A percentile compares a stretch with the other conserved stretches of the same genome.
These are phyloP conservation scores for Crithidia mellificae DNA, from an alignment of 208 protist species.

Conservation along the genomic window DNA sequence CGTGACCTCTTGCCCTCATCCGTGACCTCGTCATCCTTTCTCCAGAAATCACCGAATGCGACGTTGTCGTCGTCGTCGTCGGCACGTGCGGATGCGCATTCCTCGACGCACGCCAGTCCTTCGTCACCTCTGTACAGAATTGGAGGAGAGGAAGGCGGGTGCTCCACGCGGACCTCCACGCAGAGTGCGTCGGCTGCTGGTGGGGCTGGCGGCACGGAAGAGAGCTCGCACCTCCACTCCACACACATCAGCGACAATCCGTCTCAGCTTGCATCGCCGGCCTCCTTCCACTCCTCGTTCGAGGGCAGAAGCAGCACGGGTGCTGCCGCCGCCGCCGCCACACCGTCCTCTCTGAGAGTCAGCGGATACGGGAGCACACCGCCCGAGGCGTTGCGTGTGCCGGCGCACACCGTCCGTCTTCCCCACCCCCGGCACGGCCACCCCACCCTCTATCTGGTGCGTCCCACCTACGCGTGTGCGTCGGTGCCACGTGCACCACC, in stretches of 20 bases:
- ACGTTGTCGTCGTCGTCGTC: neutral
- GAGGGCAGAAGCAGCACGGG: neutral
- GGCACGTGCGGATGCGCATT: too few relatives aligned
- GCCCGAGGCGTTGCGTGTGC: neutral
- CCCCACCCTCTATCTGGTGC: constrained; percentile 39
- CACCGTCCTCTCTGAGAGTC: neutral
- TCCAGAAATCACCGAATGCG: neutral
- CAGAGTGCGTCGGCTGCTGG: constrained; percentile 16
- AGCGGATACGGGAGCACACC: neutral
- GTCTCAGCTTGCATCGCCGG: neutral
- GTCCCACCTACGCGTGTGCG: neutral
- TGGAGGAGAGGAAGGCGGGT: neutral
- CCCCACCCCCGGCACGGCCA: constrained; percentile 72
- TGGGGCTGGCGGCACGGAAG: neutral
- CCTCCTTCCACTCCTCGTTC: neutral
- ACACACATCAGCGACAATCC: neutral
- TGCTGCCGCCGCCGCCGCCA: neutral
- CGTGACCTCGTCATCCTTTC: neutral
- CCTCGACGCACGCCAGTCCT: too few relatives aligned
- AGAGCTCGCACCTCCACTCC: neutral
- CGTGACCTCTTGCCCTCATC: constrained; percentile 3
- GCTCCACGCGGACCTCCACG: constrained; percentile 15
- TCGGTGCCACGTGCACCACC: too few relatives aligned
- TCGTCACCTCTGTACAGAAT: too few relatives aligned
- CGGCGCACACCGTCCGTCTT: constrained; percentile 35